A percentile compares a stretch with the other conserved stretches of the same genome.
Evolutionary conservation across 148 eudicot species (phyloP).

Genomic region (Cornus suecica): DNA sequence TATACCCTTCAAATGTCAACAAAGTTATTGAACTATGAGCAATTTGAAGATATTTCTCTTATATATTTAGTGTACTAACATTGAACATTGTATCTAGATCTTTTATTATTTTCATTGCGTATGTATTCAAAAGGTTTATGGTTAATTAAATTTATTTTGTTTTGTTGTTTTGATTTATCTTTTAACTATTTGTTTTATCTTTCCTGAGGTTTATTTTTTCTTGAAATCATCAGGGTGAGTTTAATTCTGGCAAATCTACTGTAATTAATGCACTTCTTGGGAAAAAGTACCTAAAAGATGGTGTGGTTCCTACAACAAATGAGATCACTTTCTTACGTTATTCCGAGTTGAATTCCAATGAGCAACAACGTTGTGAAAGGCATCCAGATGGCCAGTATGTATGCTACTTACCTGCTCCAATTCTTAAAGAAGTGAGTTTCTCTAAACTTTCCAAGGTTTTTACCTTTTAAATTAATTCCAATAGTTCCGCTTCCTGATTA

Average conservation of each 20-base stretch:
- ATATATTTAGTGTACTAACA: not conserved
- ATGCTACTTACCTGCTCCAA: constrained; percentile 79
- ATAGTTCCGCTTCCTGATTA: not conserved
- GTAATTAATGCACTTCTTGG: constrained; percentile 94
- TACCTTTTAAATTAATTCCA: not conserved
- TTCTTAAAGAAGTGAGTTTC: constrained; percentile 73
- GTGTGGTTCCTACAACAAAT: constrained; percentile 95
- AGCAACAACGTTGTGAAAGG: constrained; percentile 70
- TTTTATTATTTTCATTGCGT: not conserved
- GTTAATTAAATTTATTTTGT: too few species aligned
- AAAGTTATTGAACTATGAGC: not conserved
- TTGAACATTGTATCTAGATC: not conserved
- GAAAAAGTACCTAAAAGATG: constrained; percentile 74
- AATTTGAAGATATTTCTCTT: not conserved
- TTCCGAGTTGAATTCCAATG: constrained; percentile 49
- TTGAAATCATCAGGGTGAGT: constrained; percentile 71
- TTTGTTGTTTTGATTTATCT: too few species aligned
- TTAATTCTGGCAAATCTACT: constrained; percentile 95
- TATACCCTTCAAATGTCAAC: not conserved
- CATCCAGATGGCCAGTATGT: constrained; percentile 87
- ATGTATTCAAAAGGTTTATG: not conserved
- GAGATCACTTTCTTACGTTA: constrained; percentile 93
- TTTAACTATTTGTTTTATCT: not conserved
- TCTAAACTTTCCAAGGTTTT: not conserved
- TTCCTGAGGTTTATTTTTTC: not conserved